phyloP scores from a whole-genome alignment of 331 rosid species.

The Malus hybrid region DNA sequence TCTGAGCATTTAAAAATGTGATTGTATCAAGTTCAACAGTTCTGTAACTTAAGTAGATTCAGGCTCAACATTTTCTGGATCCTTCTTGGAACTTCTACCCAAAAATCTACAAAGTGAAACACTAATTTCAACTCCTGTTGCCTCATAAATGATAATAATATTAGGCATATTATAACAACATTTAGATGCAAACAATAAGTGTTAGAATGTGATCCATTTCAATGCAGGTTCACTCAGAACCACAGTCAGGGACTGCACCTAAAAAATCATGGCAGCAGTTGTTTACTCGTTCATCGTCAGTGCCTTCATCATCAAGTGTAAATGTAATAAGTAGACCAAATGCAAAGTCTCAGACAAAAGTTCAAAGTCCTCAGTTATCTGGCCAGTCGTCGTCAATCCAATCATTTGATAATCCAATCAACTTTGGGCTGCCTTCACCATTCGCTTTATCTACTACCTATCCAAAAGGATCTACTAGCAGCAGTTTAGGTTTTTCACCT shows the following conservation, averaged over 20 bases:
- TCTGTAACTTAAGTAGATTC: background rate
- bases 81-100: background rate
- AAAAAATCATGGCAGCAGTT: slow-evolving; percentile 94
- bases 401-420: slow-evolving; percentile 73
- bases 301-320: slow-evolving; percentile 48
- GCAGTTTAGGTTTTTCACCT: slow-evolving; percentile 82
- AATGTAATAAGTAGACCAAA: slow-evolving; percentile 85
- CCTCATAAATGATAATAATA: background rate
- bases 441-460: slow-evolving; percentile 52
- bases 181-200: background rate
- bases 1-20: background rate
- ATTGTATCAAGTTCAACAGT: background rate
- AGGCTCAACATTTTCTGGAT: background rate
- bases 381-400: slow-evolving; percentile 49
- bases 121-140: background rate
- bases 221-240: slow-evolving; percentile 64
- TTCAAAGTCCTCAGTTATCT: slow-evolving; percentile 44
- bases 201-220: slow-evolving; percentile 23
- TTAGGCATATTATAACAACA: background rate
- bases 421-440: slow-evolving; percentile 85
- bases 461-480: slow-evolving; percentile 43
- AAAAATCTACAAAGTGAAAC: background rate
- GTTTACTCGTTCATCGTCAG: slow-evolving; percentile 70
- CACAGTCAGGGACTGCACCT: slow-evolving; percentile 56
- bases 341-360: slow-evolving; percentile 55